phyloP scores from a whole-genome alignment of 306 rosid genomes.

The Arachis stenosperma region DNA sequence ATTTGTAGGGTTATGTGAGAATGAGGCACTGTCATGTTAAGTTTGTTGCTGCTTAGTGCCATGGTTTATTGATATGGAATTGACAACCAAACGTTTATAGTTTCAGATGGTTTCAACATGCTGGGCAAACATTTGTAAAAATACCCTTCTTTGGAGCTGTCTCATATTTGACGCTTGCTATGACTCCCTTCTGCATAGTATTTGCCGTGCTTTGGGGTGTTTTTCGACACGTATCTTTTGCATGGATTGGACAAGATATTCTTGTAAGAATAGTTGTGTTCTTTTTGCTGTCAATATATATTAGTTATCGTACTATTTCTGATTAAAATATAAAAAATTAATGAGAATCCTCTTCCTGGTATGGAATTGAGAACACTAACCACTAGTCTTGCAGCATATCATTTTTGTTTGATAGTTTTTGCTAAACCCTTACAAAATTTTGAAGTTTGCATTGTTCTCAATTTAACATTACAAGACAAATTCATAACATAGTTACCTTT shows the following conservation, averaged over 20 bases:
- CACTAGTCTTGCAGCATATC: background rate
- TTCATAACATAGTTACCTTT: slow-evolving; percentile 19
- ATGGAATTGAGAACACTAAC: background rate
- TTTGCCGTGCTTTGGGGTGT: slow-evolving; percentile 92
- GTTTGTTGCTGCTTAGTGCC: slow-evolving; percentile 5
- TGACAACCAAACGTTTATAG: slow-evolving; percentile 61
- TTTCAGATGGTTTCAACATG: slow-evolving; percentile 90
- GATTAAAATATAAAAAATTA: slow-evolving; percentile 26
- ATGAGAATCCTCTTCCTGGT: background rate
- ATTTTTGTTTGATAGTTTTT: background rate
- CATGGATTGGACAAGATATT: slow-evolving; percentile 99
- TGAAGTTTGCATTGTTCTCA: too few species aligned
- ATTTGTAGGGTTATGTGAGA: slow-evolving; percentile 1
- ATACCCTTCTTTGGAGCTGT: slow-evolving; percentile 91
- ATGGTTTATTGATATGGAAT: slow-evolving; percentile 36
- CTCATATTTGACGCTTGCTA: slow-evolving; percentile 84
- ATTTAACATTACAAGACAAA: background rate
- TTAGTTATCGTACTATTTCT: background rate
- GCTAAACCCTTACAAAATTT: too few species aligned
- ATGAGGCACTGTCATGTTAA: slow-evolving; percentile 20
- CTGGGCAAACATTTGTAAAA: slow-evolving; percentile 75
- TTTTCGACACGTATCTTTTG: slow-evolving; percentile 58
- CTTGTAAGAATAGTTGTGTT: slow-evolving; percentile 67
- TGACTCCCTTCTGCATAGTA: slow-evolving; percentile 87
- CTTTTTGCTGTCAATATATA: slow-evolving; percentile 15